These are phyloP conservation scores for Coemansia sp. DNA, from an alignment of 192 early-diverging fungal genomes.

Conservation along the genomic window DNA sequence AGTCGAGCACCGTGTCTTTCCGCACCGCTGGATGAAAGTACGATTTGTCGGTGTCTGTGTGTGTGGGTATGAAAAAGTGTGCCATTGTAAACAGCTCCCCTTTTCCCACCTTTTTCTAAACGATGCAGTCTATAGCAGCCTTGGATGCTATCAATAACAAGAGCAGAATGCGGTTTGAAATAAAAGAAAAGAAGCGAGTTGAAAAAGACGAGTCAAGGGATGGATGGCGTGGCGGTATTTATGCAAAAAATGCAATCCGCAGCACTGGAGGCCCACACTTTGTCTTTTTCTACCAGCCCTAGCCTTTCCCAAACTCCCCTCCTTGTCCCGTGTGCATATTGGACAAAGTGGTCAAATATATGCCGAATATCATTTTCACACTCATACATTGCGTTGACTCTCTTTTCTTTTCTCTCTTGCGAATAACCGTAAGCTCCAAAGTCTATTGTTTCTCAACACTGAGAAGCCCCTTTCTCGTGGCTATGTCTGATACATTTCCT, in stretches of 20 bases:
- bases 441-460: not conserved
- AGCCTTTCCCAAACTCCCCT: too few relatives aligned
- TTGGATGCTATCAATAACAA: too few relatives aligned
- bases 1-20: constrained; percentile 29
- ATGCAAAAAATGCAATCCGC: not conserved
- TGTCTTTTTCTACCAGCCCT: not conserved
- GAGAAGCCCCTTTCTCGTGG: not conserved
- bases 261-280: not conserved
- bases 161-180: too few relatives aligned
- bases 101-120: too few relatives aligned
- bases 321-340: too few relatives aligned
- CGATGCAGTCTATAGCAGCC: too few relatives aligned
- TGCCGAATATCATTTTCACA: not conserved
- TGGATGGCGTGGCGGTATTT: not conserved
- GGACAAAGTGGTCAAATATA: not conserved
- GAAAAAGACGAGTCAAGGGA: not conserved
- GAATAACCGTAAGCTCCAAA: not conserved
- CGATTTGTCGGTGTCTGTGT: not conserved
- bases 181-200: not conserved
- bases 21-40: constrained; percentile 31
- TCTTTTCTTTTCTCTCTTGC: too few relatives aligned
- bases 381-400: not conserved
- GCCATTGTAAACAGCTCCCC: constrained; percentile 2
- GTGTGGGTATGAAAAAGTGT: constrained; percentile 18
- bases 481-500: too few relatives aligned